Evolutionary conservation across 148 eudicot genomes (phyloP).

Genomic region (Vaccinium myrtillus): DNA sequence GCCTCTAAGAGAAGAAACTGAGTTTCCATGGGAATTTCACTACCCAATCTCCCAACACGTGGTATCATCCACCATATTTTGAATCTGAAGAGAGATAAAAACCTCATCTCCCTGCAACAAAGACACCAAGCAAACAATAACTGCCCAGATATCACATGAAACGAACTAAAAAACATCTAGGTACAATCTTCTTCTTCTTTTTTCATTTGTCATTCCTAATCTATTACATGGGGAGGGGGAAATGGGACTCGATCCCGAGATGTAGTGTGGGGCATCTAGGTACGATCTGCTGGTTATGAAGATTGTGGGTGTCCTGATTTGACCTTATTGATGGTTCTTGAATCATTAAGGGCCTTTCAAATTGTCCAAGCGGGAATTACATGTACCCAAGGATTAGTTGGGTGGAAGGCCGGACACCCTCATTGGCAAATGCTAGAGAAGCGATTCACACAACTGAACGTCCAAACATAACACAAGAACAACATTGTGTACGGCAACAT

Average conservation of each 20-base stretch:
- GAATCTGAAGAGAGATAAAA: constrained; percentile 23
- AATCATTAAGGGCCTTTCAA: neutral
- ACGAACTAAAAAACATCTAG: neutral
- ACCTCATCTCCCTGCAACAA: constrained; percentile 22
- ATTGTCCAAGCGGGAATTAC: neutral
- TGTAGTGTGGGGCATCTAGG: too few relatives aligned
- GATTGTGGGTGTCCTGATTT: neutral
- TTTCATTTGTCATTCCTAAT: too few relatives aligned
- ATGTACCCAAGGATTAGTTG: too few relatives aligned
- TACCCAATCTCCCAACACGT: constrained; percentile 25
- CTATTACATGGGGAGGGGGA: too few relatives aligned
- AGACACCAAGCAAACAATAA: neutral
- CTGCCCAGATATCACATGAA: neutral
- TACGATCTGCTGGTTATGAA: neutral
- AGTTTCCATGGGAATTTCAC: constrained; percentile 27
- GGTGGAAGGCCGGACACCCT: too few relatives aligned
- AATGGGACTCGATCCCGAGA: too few relatives aligned
- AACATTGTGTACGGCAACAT: too few relatives aligned
- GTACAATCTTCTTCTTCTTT: too few relatives aligned
- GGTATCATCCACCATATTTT: constrained; percentile 35
- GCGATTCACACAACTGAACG: too few relatives aligned
- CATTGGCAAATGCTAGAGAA: too few relatives aligned
- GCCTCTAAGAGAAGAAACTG: constrained; percentile 28
- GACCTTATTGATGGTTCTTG: neutral
- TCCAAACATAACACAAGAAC: too few relatives aligned